A percentile compares a stretch with the other conserved stretches of the same genome.
Conservation (phyloP, 2,329 filamentous ascomycete genomes). For the Aspergillus tamarii region DNA sequence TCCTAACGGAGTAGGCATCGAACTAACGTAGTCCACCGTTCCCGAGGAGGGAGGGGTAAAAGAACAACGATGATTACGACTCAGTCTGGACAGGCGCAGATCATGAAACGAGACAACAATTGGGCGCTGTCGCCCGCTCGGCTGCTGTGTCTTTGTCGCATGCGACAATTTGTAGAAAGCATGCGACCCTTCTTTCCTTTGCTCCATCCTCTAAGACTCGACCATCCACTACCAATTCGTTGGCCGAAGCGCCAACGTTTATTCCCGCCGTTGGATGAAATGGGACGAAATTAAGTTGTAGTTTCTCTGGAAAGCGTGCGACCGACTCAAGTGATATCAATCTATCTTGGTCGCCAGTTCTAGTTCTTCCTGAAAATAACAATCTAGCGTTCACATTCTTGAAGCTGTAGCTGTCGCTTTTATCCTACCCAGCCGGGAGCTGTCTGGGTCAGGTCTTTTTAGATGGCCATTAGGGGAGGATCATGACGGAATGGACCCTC, state of each 20-base stretch:
- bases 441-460: slow-evolving; percentile 9
- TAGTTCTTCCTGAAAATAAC: background rate
- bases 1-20: background rate
- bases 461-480: slow-evolving; percentile 13
- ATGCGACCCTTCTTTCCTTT: background rate
- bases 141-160: slow-evolving; percentile 7
- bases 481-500: slow-evolving; percentile 12
- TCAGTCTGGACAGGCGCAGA: slow-evolving; percentile 31
- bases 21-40: slow-evolving; percentile 22
- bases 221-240: background rate
- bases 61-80: slow-evolving; percentile 7
- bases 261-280: background rate
- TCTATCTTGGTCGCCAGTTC: background rate
- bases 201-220: background rate
- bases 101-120: slow-evolving; percentile 32
- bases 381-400: background rate
- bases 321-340: background rate
- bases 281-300: background rate
- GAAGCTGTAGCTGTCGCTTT: background rate
- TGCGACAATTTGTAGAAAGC: background rate
- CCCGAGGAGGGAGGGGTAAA: slow-evolving; percentile 32
- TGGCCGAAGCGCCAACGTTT: slow-evolving; percentile 6
- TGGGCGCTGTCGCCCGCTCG: slow-evolving; percentile 24
- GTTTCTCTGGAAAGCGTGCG: background rate
- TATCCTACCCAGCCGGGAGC: background rate